A percentile compares a stretch with the other conserved stretches of the same genome.
Evolutionary conservation across 2,329 filamentous ascomycete genomes (phyloP).

Genomic region (Fusarium cicatricum): DNA sequence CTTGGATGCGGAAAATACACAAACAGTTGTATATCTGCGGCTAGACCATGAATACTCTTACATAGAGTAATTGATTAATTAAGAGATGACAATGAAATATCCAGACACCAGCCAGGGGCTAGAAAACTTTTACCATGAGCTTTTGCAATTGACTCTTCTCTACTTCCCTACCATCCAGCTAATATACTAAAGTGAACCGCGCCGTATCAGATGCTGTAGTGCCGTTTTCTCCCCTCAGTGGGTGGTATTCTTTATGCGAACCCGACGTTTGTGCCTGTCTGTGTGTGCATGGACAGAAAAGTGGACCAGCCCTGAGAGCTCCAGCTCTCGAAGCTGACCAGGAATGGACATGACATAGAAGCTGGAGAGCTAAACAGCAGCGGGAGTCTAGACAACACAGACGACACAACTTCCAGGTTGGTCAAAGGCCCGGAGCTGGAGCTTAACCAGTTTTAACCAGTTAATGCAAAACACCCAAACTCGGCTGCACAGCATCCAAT

Average conservation of each 20-base stretch:
- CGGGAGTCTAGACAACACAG: not conserved
- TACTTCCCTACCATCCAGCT: too few relatives aligned
- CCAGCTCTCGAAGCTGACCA: slow-evolving; percentile 21
- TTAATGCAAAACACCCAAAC: slow-evolving; percentile 37
- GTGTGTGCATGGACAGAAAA: slow-evolving; percentile 29
- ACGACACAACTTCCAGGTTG: too few relatives aligned
- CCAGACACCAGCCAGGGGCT: not conserved
- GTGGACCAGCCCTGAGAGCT: not conserved
- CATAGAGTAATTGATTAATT: too few relatives aligned
- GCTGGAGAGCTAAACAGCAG: not conserved
- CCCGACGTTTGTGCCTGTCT: slow-evolving; percentile 38
- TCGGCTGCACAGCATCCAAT: slow-evolving; percentile 35
- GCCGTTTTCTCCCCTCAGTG: slow-evolving; percentile 10
- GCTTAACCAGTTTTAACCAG: too few relatives aligned
- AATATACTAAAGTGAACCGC: too few relatives aligned
- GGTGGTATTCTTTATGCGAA: slow-evolving; percentile 39
- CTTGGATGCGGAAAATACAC: slow-evolving; percentile 22
- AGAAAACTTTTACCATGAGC: not conserved
- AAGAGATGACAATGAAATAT: slow-evolving; percentile 12
- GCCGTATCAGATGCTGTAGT: too few relatives aligned
- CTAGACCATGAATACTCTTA: too few relatives aligned
- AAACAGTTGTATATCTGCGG: not conserved
- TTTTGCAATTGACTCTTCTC: not conserved
- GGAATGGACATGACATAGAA: slow-evolving; percentile 22
- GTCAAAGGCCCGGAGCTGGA: too few relatives aligned